Evolutionary conservation across 208 protist species (phyloP).

Genomic region (Trypanosoma lewisi): DNA sequence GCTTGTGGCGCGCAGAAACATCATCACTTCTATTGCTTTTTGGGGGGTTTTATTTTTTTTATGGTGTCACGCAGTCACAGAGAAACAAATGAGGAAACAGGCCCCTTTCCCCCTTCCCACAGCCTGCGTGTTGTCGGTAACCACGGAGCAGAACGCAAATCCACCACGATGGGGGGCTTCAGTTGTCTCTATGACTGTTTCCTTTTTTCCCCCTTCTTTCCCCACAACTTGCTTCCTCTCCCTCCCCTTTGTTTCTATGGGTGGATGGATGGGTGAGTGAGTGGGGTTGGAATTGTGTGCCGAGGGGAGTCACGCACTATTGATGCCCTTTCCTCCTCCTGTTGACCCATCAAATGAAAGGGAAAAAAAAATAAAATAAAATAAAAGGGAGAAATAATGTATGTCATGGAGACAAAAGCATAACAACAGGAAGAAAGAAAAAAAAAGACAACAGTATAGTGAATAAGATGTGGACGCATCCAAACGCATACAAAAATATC

Average conservation of each 20-base stretch:
- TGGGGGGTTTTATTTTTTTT: background rate
- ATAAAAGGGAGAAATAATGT: background rate
- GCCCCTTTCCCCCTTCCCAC: no score
- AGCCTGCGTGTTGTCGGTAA: no score
- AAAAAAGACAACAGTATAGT: background rate
- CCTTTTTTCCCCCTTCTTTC: background rate
- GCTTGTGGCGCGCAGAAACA: constrained; percentile 17
- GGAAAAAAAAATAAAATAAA: background rate
- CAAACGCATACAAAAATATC: background rate
- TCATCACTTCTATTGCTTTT: no score
- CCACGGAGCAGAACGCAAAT: no score
- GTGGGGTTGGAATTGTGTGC: background rate
- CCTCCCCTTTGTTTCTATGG: background rate
- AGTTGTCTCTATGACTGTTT: no score
- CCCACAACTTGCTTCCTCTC: background rate
- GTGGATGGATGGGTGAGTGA: constrained; percentile 1
- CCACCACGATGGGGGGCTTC: no score
- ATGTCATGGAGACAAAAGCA: no score
- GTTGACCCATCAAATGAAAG: background rate
- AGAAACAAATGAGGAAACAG: no score
- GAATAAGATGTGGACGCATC: background rate
- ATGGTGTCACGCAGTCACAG: background rate
- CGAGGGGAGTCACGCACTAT: background rate
- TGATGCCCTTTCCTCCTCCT: background rate
- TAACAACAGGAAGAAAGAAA: constrained; percentile 3